These are phyloP conservation scores for Acorus gramineus DNA, from an alignment of 106 monocot species.

Conservation along the genomic window DNA sequence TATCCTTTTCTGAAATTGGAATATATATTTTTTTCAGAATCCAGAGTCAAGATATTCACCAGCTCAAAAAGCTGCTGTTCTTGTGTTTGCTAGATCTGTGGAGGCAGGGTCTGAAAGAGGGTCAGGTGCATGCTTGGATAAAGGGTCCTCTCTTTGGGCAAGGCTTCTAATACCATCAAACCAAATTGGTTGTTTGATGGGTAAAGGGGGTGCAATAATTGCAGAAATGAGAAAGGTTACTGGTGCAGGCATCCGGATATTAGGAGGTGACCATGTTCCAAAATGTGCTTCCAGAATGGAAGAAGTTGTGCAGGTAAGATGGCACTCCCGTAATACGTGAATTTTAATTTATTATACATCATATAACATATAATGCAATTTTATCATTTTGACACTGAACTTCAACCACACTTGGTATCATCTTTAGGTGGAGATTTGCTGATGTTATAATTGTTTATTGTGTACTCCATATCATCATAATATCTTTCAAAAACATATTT, in stretches of 20 bases:
- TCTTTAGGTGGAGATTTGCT: too few species aligned
- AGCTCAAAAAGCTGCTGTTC: constrained; percentile 8
- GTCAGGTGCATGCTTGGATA: background rate
- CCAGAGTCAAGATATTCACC: background rate
- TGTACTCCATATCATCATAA: too few species aligned
- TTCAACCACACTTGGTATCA: too few species aligned
- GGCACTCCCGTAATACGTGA: background rate
- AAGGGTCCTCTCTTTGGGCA: background rate
- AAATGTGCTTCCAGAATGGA: constrained; percentile 12
- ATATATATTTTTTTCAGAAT: background rate
- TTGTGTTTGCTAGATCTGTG: constrained; percentile 2
- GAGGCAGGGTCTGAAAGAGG: constrained; percentile 12
- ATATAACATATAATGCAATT: too few species aligned
- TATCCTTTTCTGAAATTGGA: too few species aligned
- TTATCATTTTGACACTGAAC: too few species aligned
- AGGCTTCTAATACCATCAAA: constrained; percentile 4
- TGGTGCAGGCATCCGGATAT: constrained; percentile 2
- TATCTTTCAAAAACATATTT: too few species aligned
- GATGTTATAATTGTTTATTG: too few species aligned
- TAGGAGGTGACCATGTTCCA: constrained; percentile 6
- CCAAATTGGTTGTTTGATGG: constrained; percentile 11
- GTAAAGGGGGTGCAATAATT: constrained; percentile 14
- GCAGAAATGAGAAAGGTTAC: constrained; percentile 9
- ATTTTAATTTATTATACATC: too few species aligned
- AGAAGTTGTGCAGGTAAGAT: constrained; percentile 12